Conservation (phyloP, 2,329 filamentous ascomycete species). For the Lecanicillium sp. region DNA sequence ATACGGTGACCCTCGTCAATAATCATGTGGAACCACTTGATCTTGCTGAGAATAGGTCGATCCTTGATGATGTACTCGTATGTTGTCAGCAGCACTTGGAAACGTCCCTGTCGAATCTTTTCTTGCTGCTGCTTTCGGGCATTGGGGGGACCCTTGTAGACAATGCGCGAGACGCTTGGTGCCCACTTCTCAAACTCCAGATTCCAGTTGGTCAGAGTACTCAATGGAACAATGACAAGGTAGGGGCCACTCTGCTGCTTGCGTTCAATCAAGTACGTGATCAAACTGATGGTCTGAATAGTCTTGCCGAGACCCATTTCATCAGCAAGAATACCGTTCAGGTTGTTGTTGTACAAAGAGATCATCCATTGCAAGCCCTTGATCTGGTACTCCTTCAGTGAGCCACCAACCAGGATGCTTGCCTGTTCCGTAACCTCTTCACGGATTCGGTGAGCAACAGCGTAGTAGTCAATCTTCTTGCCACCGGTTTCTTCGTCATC, state of each 20-base stretch:
- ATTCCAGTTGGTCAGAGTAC: conserved; percentile 98
- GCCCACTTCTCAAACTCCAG: conserved; percentile 99
- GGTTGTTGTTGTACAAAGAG: conserved; percentile 98
- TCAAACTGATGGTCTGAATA: conserved; percentile 95
- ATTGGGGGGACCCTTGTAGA: conserved; percentile 93
- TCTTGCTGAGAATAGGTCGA: conserved; percentile 87
- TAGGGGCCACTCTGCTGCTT: conserved; percentile 90
- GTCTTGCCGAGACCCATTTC: conserved; percentile 99
- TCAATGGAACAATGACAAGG: conserved; percentile 91
- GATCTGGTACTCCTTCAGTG: conserved; percentile 92
- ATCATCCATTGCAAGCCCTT: conserved; percentile 99
- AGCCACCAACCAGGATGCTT: conserved; percentile 80
- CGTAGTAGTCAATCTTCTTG: conserved; percentile 96
- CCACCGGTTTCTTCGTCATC: conserved; percentile 61
- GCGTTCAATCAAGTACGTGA: conserved; percentile 94
- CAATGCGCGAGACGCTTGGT: conserved; percentile 74
- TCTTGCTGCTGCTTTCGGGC: conserved; percentile 85
- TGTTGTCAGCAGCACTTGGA: conserved; percentile 93
- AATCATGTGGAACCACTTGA: conserved; percentile 99
- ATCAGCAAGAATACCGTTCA: conserved; percentile 96
- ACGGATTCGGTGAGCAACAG: conserved; percentile 91
- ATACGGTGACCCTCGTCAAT: conserved; percentile 99
- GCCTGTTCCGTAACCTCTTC: conserved; percentile 85
- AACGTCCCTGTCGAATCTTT: conserved; percentile 86
- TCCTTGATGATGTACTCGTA: conserved; percentile 99